Evolutionary conservation across 768 basidiomycete genomes (phyloP), one percentile per base, ranked within the genome.

Genomic region (Exidia glandulosa): DNA sequence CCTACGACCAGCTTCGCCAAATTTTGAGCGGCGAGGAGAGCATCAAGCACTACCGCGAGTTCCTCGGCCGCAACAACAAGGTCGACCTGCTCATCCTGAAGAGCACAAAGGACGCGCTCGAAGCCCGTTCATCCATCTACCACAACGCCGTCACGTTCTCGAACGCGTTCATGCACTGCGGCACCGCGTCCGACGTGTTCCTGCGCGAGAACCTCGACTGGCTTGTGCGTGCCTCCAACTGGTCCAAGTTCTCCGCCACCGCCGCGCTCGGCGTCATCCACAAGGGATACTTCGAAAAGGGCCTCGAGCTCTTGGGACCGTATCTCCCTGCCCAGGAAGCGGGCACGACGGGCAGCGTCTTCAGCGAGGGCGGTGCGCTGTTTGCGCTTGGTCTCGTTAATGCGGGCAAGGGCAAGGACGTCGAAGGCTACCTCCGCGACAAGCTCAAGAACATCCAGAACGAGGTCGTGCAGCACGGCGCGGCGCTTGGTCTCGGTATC

Each of bases 211-310:
- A 98, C 70, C 81, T 99, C 33, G 95, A 97, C 69, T 99, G 94
- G 94, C 82, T 99, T 3, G 90, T 84, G 10, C 81, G 91, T 58
- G 96, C 96, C 2, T 87, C 87, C 30, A 98, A 99, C 70, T 99
- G 96, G 96, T 90, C 93, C 31, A 99, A 98, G 69, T 99, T 98
- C 75, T 91, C 93, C 3, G 92, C 96, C 5, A 97, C 96, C 13
- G 94, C 96, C 23, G 94, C 90, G 9, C 83, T 99, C 27, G 96
- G 96, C 63, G 90, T 98, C 59, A 97, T 99, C 63, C 93, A 98
- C 76, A 94, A 95, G 69, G 96, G 96, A 47, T 94, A 94, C 71
- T 90, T 92, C 66, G 85, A 93, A 66, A 87, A 95, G 71, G 94
- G 94, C 56, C 87, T 89, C 82, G 84, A 83, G 52, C 90, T 98